Conservation (phyloP, 441 rosid genomes). For the Viola pubescens region DNA sequence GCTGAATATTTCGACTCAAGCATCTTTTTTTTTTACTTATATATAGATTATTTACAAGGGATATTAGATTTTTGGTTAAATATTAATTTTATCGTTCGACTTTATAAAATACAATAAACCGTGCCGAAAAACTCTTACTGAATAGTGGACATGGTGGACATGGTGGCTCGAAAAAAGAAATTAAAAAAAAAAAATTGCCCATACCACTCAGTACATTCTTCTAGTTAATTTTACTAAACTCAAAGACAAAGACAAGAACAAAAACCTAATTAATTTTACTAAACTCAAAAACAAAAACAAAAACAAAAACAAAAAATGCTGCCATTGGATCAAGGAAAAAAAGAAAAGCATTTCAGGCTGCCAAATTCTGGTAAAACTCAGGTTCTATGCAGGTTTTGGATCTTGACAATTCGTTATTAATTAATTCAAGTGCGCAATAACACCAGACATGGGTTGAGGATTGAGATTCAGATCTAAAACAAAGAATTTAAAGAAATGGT, state of each 20-base stretch:
- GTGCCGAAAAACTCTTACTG: too few relatives aligned
- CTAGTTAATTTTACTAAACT: not conserved
- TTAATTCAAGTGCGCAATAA: not conserved
- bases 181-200: too few relatives aligned
- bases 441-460: not conserved
- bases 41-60: too few relatives aligned
- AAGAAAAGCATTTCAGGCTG: not conserved
- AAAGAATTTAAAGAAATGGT: not conserved
- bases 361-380: not conserved
- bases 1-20: too few relatives aligned
- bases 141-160: too few relatives aligned
- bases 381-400: slow-evolving; percentile 1
- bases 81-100: too few relatives aligned
- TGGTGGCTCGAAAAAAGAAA: too few relatives aligned
- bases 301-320: not conserved
- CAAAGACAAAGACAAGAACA: not conserved
- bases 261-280: not conserved
- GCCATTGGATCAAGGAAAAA: not conserved
- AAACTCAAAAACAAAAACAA: not conserved
- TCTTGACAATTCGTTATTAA: slow-evolving; percentile 4
- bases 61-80: too few relatives aligned
- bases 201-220: too few relatives aligned
- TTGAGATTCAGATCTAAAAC: slow-evolving; percentile 30
- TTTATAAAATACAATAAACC: too few relatives aligned
- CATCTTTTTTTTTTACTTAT: too few relatives aligned